A percentile compares a stretch with the other conserved stretches of the same genome.
Evolutionary conservation across 2,329 filamentous ascomycete genomes (phyloP).

Genomic region (Dothiorella sarmentorum): DNA sequence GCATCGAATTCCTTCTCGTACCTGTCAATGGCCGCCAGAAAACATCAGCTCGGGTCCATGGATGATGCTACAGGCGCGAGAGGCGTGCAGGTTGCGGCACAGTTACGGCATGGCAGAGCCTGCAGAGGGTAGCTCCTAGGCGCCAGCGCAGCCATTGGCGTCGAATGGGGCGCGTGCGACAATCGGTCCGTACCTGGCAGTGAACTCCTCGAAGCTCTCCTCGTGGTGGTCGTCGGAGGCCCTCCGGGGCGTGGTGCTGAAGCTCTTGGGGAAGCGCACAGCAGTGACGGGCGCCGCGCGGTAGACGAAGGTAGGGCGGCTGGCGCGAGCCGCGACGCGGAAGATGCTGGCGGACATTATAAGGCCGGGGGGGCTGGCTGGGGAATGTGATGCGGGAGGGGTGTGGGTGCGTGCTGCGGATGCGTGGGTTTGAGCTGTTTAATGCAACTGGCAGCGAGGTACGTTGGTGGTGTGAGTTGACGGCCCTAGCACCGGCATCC

Average conservation of each 20-base stretch:
- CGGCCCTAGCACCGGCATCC: slow-evolving; percentile 9
- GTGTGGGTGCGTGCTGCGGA: slow-evolving; percentile 27
- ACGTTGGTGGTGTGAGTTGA: slow-evolving; percentile 15
- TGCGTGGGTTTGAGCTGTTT: slow-evolving; percentile 16
- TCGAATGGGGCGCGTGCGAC: background rate
- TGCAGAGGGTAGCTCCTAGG: background rate
- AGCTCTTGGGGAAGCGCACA: slow-evolving; percentile 28
- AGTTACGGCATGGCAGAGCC: slow-evolving; percentile 6
- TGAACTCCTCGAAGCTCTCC: slow-evolving; percentile 99
- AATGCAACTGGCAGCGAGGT: slow-evolving; percentile 14
- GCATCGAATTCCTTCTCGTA: slow-evolving; percentile 99
- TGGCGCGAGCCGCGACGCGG: slow-evolving; percentile 64
- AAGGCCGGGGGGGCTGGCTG: slow-evolving; percentile 22
- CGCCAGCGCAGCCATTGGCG: slow-evolving; percentile 9
- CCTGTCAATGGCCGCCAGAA: slow-evolving; percentile 52
- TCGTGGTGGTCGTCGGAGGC: slow-evolving; percentile 64
- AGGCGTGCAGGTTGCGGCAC: background rate
- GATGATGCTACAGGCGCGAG: background rate
- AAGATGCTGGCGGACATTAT: slow-evolving; percentile 66
- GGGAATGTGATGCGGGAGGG: slow-evolving; percentile 17
- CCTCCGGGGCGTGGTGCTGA: slow-evolving; percentile 50
- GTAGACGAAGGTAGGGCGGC: slow-evolving; percentile 54
- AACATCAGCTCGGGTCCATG: slow-evolving; percentile 4
- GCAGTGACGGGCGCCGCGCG: slow-evolving; percentile 50
- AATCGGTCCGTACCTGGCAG: slow-evolving; percentile 69